phyloP scores from a whole-genome alignment of 2,329 filamentous ascomycete genomes.

The Penicillium thymicola region DNA sequence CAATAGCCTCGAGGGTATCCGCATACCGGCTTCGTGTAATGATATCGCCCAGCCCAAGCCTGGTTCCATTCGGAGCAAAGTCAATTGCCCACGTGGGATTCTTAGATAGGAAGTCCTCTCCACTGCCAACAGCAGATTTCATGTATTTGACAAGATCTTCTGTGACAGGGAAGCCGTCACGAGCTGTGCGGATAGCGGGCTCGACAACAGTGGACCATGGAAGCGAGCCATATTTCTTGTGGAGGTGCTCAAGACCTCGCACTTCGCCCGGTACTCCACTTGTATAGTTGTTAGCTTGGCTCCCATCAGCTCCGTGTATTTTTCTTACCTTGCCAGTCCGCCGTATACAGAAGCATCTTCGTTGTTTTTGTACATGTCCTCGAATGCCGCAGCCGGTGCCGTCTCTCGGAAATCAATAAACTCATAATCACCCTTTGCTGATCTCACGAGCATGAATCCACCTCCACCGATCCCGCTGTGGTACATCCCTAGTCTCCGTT shows the following conservation, averaged over 20 bases:
- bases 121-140: slow-evolving; percentile 47
- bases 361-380: slow-evolving; percentile 82
- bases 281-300: slow-evolving; percentile 5
- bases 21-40: slow-evolving; percentile 82
- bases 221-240: slow-evolving; percentile 58
- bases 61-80: slow-evolving; percentile 78
- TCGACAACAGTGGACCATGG: slow-evolving; percentile 69
- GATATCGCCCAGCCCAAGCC: slow-evolving; percentile 68
- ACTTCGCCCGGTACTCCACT: slow-evolving; percentile 61
- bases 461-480: slow-evolving; percentile 82
- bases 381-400: slow-evolving; percentile 73
- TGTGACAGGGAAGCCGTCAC: slow-evolving; percentile 69
- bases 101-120: slow-evolving; percentile 66
- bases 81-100: slow-evolving; percentile 81
- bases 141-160: slow-evolving; percentile 75
- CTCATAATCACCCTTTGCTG: slow-evolving; percentile 71
- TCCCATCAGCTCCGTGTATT: too few species aligned
- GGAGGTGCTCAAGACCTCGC: slow-evolving; percentile 73
- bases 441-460: slow-evolving; percentile 80
- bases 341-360: slow-evolving; percentile 64
- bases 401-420: slow-evolving; percentile 87
- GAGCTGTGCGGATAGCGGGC: slow-evolving; percentile 71
- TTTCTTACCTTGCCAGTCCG: slow-evolving; percentile 60
- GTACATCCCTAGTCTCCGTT: slow-evolving; percentile 57
- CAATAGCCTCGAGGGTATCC: slow-evolving; percentile 73